Percentiles rank a stretch among this genome's conserved stretches.
These are phyloP conservation scores for Nematocida sp. DNA, from an alignment of 371 early-diverging fungal species.

Conservation along the genomic window DNA sequence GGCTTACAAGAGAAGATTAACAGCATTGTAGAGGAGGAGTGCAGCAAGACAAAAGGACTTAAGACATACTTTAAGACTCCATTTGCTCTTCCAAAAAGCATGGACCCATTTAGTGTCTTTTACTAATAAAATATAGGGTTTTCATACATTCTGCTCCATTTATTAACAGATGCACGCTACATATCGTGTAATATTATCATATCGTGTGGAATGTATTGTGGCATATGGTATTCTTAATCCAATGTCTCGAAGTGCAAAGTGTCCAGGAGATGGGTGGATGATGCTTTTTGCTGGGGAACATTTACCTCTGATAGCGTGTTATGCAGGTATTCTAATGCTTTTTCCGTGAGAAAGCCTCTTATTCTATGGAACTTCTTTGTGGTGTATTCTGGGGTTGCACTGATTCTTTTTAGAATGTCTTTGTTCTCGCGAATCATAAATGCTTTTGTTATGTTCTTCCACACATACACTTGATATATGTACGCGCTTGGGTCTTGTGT, in stretches of 20 bases:
- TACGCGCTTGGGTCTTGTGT: slow-evolving; percentile 55
- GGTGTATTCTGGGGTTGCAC: slow-evolving; percentile 54
- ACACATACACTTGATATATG: slow-evolving; percentile 61
- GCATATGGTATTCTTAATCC: background rate
- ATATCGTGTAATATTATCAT: too few relatives aligned
- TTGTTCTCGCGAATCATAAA: slow-evolving; percentile 56
- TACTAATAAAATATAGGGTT: slow-evolving; percentile 52
- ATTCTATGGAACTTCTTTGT: slow-evolving; percentile 36
- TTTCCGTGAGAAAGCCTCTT: slow-evolving; percentile 59
- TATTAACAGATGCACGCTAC: too few relatives aligned
- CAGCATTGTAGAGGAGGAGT: slow-evolving; percentile 29
- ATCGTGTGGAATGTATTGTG: too few relatives aligned
- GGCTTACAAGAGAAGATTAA: slow-evolving; percentile 14
- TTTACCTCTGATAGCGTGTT: slow-evolving; percentile 22
- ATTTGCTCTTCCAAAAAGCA: slow-evolving; percentile 39
- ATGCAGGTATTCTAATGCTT: background rate
- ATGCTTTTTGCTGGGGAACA: background rate
- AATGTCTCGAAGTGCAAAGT: slow-evolving; percentile 13
- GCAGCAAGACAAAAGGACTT: slow-evolving; percentile 32
- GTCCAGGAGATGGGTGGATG: background rate
- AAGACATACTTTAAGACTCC: slow-evolving; percentile 51
- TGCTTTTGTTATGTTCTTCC: slow-evolving; percentile 39
- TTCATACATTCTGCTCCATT: too few relatives aligned
- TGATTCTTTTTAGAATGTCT: slow-evolving; percentile 55
- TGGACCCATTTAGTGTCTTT: slow-evolving; percentile 44